Percentiles rank a stretch among this genome's conserved stretches.
Evolutionary conservation across 768 basidiomycete genomes (phyloP).

Genomic region (Daedaleopsis nitida): DNA sequence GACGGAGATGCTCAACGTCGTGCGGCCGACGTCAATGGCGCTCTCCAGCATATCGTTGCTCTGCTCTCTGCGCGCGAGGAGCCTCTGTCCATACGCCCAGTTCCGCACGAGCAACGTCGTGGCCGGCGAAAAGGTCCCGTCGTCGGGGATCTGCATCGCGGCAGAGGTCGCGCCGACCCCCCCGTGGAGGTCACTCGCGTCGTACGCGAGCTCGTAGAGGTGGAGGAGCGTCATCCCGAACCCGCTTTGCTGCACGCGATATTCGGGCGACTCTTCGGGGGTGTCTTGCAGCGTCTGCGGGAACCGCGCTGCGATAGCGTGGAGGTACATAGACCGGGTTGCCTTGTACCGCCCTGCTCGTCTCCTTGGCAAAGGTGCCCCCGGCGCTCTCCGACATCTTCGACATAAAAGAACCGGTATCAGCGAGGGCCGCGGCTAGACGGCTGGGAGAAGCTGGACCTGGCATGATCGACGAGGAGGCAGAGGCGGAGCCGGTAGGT

Average conservation of each 20-base stretch:
- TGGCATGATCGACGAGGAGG: too few relatives aligned
- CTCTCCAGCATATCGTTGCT: not conserved
- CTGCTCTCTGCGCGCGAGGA: not conserved
- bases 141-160: not conserved
- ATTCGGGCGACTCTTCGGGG: not conserved
- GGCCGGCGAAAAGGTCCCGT: not conserved
- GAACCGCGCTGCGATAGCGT: not conserved
- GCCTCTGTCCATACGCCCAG: conserved; percentile 1
- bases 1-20: not conserved
- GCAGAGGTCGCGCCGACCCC: not conserved
- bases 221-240: conserved; percentile 1
- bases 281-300: not conserved
- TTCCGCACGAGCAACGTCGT: not conserved
- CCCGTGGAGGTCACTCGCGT: not conserved
- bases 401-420: too few relatives aligned
- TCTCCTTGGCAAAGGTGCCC: not conserved
- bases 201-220: not conserved
- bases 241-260: not conserved
- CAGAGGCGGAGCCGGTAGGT: too few relatives aligned
- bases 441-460: too few relatives aligned
- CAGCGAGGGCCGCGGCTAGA: too few relatives aligned
- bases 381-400: too few relatives aligned
- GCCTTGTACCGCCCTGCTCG: not conserved
- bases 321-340: conserved; percentile 6
- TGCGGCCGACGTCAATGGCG: not conserved